Evolutionary conservation across 306 rosid genomes (phyloP), one percentile per base, ranked within the genome.

Genomic region (Vigna unguiculata): DNA sequence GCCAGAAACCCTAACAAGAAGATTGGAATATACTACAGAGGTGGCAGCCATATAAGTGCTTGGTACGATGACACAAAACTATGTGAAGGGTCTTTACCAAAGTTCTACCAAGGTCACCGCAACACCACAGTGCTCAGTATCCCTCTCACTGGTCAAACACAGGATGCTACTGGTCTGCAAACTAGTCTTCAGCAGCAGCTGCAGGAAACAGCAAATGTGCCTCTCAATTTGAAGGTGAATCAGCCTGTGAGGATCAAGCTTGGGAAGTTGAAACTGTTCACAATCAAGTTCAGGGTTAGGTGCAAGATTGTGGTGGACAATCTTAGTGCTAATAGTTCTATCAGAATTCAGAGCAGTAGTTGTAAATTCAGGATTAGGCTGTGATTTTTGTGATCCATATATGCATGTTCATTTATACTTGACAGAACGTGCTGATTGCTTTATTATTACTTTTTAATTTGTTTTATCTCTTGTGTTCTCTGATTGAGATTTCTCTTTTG

Each of bases 161-260:
- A 80, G 5, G 57, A 93, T 79, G 93, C 91, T 5, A 72, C 80
- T 6, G 80, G 32, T 4, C 57, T 90, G 25, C 2, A 79, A 3
- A 28, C 2, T 32, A 2, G 73, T 0, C 17, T 92, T 21, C 65
- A 32, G 58, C 74, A 78, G n/a, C 79, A 85, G 52, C 72, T 71
- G 75, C 84, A 79, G 22, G 41, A 58, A 40, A 78, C 57, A 0
- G 96, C 91, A 0, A 83, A 67, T 48, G 82, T 93, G 49, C 92
- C 93, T 1, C 83, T 93, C 7, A 43, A 41, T 38, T 62, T 93
- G 30, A 87, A 60, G 64, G 97, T 78, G 0, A 86, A 79, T 12
- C 97, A 92, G 54, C 97, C 97, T 4, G 92, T 92, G 71, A 87
- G 88, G 85, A 61, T 93, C 36, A 88, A 89, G 80, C 85, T 93